Evolutionary conservation across 1,284 basidiomycete species (phyloP), one percentile per base, ranked within the genome.

Genomic region (Leccinum ponderosum): DNA sequence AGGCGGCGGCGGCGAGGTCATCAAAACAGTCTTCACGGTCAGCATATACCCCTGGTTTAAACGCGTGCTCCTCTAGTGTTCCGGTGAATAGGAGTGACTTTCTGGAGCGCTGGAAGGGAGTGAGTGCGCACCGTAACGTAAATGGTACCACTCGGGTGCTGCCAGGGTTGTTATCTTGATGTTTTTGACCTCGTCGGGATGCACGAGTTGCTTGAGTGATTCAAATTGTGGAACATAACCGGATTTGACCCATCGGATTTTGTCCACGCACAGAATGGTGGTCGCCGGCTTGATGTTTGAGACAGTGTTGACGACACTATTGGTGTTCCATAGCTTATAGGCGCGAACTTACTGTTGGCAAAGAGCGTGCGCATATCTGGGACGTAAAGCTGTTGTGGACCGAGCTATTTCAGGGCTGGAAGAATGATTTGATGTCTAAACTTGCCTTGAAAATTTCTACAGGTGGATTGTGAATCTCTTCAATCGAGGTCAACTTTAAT

Each of bases 21-120:
- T 42, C 5, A 69, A 91, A 92, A 74, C 89, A 92, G 60, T 87
- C 87, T 57, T 86, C 87, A 81, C 62, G 63, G 14, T 61, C 52
- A 3, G 57, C 20, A 17, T 42, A 42, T 17, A 42, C n/a, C n/a
- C 9, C n/a, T 17, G 5, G 39, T n/a, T 42, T 11, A n/a, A 62
- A 71, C 2, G 68, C 66, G 25, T 71, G 56, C 17, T 71, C 57
- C n/a, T 68, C 71, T 71, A 33, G 33, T 20, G 2, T 5, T 44
- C 12, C 3, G 3, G n/a, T 61, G 39, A 42, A 17, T 17, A 11
- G 4, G 9, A 17, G 8, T 8, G 1, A 37, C 12, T 33, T n/a
- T 3, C 39, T 42, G 39, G 39, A 42, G 8, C 4, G 39, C 39
- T 17, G 39, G n/a, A 42, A 17, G 39, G 39, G 37, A 33, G 1